A percentile compares a stretch with the other conserved stretches of the same genome.
Conservation (phyloP, 257 asterid genomes). For the Solanum virginianum region DNA sequence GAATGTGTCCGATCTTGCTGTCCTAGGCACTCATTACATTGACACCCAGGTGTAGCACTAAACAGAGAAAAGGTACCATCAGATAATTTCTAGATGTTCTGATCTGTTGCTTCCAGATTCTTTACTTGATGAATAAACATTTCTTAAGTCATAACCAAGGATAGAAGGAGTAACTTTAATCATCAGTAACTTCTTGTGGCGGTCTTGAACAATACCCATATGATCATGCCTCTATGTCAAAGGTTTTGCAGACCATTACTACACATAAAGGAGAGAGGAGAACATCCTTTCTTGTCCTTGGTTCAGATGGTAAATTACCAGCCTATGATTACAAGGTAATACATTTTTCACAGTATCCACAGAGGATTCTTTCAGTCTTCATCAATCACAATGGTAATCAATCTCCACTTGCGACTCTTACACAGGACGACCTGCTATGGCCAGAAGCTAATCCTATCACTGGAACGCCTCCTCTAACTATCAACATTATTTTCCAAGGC, state of each 20-base stretch:
- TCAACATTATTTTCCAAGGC: neutral
- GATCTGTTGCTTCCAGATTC: neutral
- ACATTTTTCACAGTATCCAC: neutral
- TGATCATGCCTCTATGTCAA: neutral
- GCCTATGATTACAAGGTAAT: neutral
- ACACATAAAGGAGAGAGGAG: neutral
- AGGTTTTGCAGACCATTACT: neutral
- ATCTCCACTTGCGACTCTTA: neutral
- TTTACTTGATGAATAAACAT: neutral
- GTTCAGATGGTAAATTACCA: neutral
- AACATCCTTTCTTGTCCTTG: neutral
- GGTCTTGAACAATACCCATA: neutral
- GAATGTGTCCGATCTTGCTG: neutral
- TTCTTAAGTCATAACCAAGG: neutral
- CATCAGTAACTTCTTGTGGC: neutral
- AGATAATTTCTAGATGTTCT: neutral
- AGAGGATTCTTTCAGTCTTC: neutral
- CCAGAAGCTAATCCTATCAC: neutral
- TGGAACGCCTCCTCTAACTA: neutral
- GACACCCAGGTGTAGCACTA: neutral
- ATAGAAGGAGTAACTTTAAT: neutral
- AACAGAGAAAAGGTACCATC: neutral
- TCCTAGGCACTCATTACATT: neutral
- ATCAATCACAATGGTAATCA: neutral
- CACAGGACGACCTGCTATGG: neutral